phyloP scores from a whole-genome alignment of 2,329 filamentous ascomycete species.

The Hypoxylon rubiginosum region DNA sequence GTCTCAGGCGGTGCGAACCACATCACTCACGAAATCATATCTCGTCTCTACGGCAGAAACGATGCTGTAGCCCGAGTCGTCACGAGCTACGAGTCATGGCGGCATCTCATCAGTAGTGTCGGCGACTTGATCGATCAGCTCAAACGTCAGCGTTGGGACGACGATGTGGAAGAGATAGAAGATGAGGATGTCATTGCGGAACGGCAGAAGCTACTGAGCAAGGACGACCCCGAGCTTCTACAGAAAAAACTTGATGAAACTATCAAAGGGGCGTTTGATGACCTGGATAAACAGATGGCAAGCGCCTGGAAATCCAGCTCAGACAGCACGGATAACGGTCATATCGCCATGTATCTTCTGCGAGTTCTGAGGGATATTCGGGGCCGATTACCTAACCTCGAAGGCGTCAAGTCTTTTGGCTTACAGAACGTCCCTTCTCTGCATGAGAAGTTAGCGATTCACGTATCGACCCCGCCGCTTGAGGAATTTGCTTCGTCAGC shows the following conservation, averaged over 20 bases:
- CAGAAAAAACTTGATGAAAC: slow-evolving; percentile 70
- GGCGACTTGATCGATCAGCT: slow-evolving; percentile 74
- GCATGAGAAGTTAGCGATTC: slow-evolving; percentile 70
- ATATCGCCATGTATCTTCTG: slow-evolving; percentile 75
- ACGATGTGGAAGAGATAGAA: slow-evolving; percentile 79
- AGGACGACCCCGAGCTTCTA: slow-evolving; percentile 76
- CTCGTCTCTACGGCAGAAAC: slow-evolving; percentile 79
- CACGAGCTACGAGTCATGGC: slow-evolving; percentile 78
- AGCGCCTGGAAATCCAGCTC: slow-evolving; percentile 63
- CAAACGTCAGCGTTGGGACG: slow-evolving; percentile 79
- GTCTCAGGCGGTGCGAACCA: slow-evolving; percentile 73
- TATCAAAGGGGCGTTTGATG: slow-evolving; percentile 68
- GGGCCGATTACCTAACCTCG: slow-evolving; percentile 70
- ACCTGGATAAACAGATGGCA: slow-evolving; percentile 69
- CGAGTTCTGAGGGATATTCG: slow-evolving; percentile 82
- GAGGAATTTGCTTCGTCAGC: slow-evolving; percentile 60
- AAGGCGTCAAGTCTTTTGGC: slow-evolving; percentile 68
- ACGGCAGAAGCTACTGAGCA: slow-evolving; percentile 76
- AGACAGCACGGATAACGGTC: slow-evolving; percentile 62
- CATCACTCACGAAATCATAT: slow-evolving; percentile 78
- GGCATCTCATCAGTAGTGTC: slow-evolving; percentile 77
- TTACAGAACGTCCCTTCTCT: slow-evolving; percentile 72
- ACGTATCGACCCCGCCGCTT: slow-evolving; percentile 65
- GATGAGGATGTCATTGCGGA: slow-evolving; percentile 78
- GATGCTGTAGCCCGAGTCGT: slow-evolving; percentile 73